Evolutionary conservation across 306 rosid species (phyloP).

Genomic region (Boehmeria nivea): DNA sequence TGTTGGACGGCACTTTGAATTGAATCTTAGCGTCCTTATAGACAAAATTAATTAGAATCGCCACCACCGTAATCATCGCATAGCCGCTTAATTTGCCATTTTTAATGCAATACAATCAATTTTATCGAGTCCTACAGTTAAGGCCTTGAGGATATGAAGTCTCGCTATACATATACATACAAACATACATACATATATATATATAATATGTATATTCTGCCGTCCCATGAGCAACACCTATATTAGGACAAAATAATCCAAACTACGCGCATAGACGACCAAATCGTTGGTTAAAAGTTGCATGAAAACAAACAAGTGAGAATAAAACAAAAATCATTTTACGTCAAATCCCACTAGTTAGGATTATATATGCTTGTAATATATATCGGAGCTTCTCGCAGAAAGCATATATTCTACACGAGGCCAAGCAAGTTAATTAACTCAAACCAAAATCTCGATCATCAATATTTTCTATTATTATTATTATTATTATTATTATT

Average conservation of each 20-base stretch:
- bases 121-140: background rate
- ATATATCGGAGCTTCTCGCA: too few species aligned
- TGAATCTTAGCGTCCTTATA: too few species aligned
- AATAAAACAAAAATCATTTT: background rate
- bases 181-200: too few species aligned
- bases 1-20: slow-evolving; percentile 5
- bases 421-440: background rate
- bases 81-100: background rate
- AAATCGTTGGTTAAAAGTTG: background rate
- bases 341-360: background rate
- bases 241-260: background rate
- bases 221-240: background rate
- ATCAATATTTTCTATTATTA: slow-evolving; percentile 2
- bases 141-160: too few species aligned
- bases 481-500: too few species aligned
- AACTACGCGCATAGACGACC: slow-evolving; percentile 6
- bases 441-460: background rate
- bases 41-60: too few species aligned
- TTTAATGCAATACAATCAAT: background rate
- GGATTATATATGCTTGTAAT: too few species aligned
- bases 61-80: background rate
- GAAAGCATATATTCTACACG: too few species aligned
- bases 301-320: background rate
- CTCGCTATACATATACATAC: too few species aligned
- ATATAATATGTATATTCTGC: background rate